Evolutionary conservation across 2,329 filamentous ascomycete genomes (phyloP).

Genomic region (Alternaria tenuissima): DNA sequence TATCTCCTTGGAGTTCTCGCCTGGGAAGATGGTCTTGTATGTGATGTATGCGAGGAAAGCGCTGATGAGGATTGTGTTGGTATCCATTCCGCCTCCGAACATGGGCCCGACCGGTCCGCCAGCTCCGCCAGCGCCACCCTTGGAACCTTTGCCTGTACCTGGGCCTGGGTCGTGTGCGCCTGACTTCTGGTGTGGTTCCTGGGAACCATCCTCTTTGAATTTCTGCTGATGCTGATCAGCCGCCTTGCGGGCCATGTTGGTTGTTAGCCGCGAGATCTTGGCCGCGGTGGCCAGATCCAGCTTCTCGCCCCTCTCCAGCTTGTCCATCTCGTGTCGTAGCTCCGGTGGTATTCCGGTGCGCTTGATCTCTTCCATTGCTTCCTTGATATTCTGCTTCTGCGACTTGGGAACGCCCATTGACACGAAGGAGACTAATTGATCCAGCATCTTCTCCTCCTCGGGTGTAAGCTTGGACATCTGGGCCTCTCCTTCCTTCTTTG

Average conservation of each 20-base stretch:
- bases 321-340: slow-evolving; percentile 69
- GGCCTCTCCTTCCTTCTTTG: slow-evolving; percentile 54
- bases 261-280: slow-evolving; percentile 66
- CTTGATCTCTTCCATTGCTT: slow-evolving; percentile 69
- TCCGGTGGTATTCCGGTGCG: slow-evolving; percentile 74
- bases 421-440: slow-evolving; percentile 64
- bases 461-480: slow-evolving; percentile 58
- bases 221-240: slow-evolving; percentile 52
- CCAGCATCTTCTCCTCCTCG: slow-evolving; percentile 66
- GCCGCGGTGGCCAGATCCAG: slow-evolving; percentile 66
- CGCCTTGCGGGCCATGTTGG: slow-evolving; percentile 63
- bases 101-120: slow-evolving; percentile 19
- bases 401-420: slow-evolving; percentile 67
- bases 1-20: slow-evolving; percentile 77
- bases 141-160: slow-evolving; percentile 38
- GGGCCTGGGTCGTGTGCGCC: slow-evolving; percentile 57
- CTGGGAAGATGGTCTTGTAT: slow-evolving; percentile 68
- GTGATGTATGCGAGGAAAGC: slow-evolving; percentile 69
- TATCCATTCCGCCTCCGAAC: slow-evolving; percentile 56
- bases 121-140: slow-evolving; percentile 35
- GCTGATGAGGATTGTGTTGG: slow-evolving; percentile 64
- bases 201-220: slow-evolving; percentile 31
- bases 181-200: slow-evolving; percentile 53
- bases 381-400: slow-evolving; percentile 67
- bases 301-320: slow-evolving; percentile 58